phyloP scores from a whole-genome alignment of 2,329 filamentous ascomycete genomes.

The Penicillium polonicum region DNA sequence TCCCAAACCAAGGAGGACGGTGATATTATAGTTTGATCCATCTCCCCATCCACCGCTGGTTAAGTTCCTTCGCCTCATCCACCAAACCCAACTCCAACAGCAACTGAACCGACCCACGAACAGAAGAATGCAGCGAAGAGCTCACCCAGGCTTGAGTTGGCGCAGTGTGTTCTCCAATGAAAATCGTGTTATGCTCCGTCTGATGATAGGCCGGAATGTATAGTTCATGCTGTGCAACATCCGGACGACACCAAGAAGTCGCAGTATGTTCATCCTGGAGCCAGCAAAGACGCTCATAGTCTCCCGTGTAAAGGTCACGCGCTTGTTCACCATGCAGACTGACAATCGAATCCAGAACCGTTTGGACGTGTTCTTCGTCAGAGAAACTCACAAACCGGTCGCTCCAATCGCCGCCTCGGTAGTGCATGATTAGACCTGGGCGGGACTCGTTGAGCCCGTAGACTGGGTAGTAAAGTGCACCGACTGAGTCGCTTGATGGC shows the following conservation, averaged over 20 bases:
- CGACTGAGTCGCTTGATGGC: slow-evolving; percentile 26
- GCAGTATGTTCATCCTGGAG: slow-evolving; percentile 31
- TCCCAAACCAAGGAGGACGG: not conserved
- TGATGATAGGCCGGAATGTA: slow-evolving; percentile 37
- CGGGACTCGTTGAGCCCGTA: slow-evolving; percentile 34
- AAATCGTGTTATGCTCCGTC: slow-evolving; percentile 37
- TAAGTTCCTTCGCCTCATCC: slow-evolving; percentile 65
- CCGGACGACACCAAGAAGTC: slow-evolving; percentile 32
- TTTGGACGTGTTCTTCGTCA: slow-evolving; percentile 29
- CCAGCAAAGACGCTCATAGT: slow-evolving; percentile 38
- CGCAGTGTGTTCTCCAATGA: slow-evolving; percentile 40
- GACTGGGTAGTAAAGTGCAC: slow-evolving; percentile 34
- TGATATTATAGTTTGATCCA: slow-evolving; percentile 51
- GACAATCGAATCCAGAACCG: slow-evolving; percentile 31
- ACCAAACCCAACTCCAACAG: slow-evolving; percentile 59
- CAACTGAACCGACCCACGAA: slow-evolving; percentile 33
- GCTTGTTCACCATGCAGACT: slow-evolving; percentile 29
- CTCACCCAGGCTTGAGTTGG: slow-evolving; percentile 38
- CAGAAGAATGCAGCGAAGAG: slow-evolving; percentile 31
- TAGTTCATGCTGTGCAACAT: slow-evolving; percentile 34
- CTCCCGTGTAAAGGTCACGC: slow-evolving; percentile 32
- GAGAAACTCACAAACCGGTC: slow-evolving; percentile 33
- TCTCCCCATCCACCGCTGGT: slow-evolving; percentile 65
- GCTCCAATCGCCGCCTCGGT: slow-evolving; percentile 33
- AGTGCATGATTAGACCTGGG: slow-evolving; percentile 34